A percentile compares a stretch with the other conserved stretches of the same genome.
phyloP scores from a whole-genome alignment of 768 basidiomycete species.

The Pholiota conissans region DNA sequence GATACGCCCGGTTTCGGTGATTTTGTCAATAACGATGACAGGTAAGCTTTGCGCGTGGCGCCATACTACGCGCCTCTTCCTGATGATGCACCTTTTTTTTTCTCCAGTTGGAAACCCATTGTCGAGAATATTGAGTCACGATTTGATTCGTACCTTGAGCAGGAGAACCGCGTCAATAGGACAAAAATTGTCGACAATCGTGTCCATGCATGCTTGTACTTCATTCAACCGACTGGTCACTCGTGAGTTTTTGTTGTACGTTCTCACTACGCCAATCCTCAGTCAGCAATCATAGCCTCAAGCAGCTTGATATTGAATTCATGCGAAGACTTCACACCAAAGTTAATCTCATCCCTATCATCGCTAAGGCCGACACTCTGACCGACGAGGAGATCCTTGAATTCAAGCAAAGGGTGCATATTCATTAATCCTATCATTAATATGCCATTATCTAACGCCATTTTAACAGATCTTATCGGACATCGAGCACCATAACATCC shows the following conservation, averaged over 20 bases:
- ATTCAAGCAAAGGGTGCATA: constrained; percentile 92
- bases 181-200: constrained; percentile 94
- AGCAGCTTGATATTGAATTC: constrained; percentile 98
- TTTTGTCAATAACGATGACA: constrained; percentile 99
- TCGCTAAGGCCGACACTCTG: constrained; percentile 97
- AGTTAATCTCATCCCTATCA: constrained; percentile 98
- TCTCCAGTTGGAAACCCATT: constrained; percentile 97
- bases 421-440: constrained; percentile 1
- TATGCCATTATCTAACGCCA: constrained; percentile 5
- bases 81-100: constrained; percentile 18
- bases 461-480: constrained; percentile 78
- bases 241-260: constrained; percentile 60
- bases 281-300: constrained; percentile 56
- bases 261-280: neutral
- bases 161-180: constrained; percentile 98
- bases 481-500: constrained; percentile 93
- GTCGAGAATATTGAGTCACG: constrained; percentile 98
- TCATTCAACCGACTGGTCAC: constrained; percentile 98
- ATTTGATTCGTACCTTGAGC: constrained; percentile 96
- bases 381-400: constrained; percentile 93
- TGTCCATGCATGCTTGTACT: constrained; percentile 98
- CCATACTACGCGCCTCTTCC: constrained; percentile 14
- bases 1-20: constrained; percentile 99
- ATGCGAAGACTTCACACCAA: constrained; percentile 97
- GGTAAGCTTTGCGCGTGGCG: constrained; percentile 46